Base-by-base conservation (phyloP, 1,284 basidiomycete genomes). In the Erythrobasidium hasegawianum region DNA sequence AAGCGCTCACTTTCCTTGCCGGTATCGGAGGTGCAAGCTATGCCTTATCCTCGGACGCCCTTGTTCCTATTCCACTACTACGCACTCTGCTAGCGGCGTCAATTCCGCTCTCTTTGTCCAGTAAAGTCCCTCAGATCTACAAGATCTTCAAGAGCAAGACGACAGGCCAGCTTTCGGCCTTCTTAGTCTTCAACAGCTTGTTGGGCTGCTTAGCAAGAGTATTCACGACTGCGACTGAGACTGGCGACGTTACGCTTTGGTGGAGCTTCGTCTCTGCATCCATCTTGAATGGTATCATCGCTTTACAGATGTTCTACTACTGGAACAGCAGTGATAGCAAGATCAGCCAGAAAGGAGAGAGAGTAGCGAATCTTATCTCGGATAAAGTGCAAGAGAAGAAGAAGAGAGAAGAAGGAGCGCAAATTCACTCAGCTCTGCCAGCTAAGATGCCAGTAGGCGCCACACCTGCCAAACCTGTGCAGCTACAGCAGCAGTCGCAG, bases 121-220 rank as follows among this genome's bases (percentile, higher is more conserved):
- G 87, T 71, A 93, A 97, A 80, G 81, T 94, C 45, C 89, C 90
- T 10, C 89, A 92, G 76, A 92, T 96, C 77, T 75, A 82, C 52
- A 85, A 89, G 72, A 97, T 94, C 79, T 76, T 84, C 68, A 82
- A 82, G 55, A 81, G 85, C 16, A 79, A 81, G 49, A 89, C 87
- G 4, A 96, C 93, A 0, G 93, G 93, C 2, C 90, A 95, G 74
- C 86, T 97, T 45, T 92, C 89, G 10, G 84, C 89, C 0, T 89
- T 96, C 74, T 89, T 91, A 16, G 88, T 96, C 27, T 80, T 89
- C 74, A 84, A 89, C 18, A 89, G 90, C 71, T 81, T 95, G 53
- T 81, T 82, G 0, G 93, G 92, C 18, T 94, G 90, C 77, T 79
- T 90, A 47, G 93, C 91, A 0, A 82, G 93, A 47, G 79, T 96